Base-by-base conservation (phyloP, 495 filamentous ascomycete genomes). In the Penicillium lagena region DNA sequence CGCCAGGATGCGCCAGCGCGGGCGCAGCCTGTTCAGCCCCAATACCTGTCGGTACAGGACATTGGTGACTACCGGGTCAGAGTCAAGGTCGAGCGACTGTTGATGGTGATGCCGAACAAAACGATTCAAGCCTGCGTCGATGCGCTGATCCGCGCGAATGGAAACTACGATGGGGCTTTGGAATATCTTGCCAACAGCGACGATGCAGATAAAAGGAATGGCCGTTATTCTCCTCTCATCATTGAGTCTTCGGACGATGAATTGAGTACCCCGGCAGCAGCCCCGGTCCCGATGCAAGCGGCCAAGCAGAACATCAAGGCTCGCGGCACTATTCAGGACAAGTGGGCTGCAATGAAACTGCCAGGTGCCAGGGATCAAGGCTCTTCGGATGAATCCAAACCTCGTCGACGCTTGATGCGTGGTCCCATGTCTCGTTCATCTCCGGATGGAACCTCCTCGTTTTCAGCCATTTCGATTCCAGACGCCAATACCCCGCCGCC, bases 271-370 rank as follows among this genome's bases (percentile, higher is more conserved):
- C 43, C 59, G 9, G 37, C 53, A 12, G 41, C 51, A 9, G 52
- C 58, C 8, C 22, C 44, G 8, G 39, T 30, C 2, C 43, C 46
- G 3, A 35, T 38, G 3, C 55, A 49, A 2, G 50, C 49, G 9
- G 75, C 72, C n/a, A 79, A 83, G 49, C 73, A 78, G 49, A 67
- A 81, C 37, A 71, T 86, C 51, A 83, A 82, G 52, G 71, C 72
- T 15, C 74, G 77, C 9, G 66, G 66, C 5, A 73, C 73, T 2
- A 83, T 87, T 44, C 73, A 77, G 36, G 73, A 84, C 39, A 81
- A 80, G 51, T 87, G 78, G 68, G 66, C 73, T 6, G 66, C 71
- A 0, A 72, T 68, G 28, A 73, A 75, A 10, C 13, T 56, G 11
- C 55, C 51, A 33, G 55, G 59, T 14, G 39, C 41, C 7, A 59